These are phyloP conservation scores for Glebionis coronaria DNA, from an alignment of 129 eudicot species.

Conservation along the genomic window DNA sequence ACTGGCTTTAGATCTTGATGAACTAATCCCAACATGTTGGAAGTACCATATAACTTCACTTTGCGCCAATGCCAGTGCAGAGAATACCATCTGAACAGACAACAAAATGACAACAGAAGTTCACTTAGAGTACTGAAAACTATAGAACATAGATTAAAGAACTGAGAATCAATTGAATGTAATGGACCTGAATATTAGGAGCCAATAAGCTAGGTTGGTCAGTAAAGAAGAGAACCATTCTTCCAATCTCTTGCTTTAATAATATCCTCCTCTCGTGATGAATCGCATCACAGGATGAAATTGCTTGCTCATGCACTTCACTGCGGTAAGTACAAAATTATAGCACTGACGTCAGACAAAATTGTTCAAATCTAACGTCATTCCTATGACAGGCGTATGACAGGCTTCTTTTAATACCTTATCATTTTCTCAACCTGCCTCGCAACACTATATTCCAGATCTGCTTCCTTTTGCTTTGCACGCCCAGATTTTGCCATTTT, in stretches of 20 bases:
- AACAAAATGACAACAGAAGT: constrained; percentile 16
- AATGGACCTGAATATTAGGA: constrained; percentile 91
- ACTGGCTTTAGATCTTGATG: constrained; percentile 80
- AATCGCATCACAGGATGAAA: constrained; percentile 77
- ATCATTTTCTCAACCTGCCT: constrained; percentile 99
- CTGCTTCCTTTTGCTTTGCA: constrained; percentile 97
- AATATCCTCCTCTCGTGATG: constrained; percentile 90
- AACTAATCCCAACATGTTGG: constrained; percentile 87
- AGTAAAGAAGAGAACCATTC: constrained; percentile 97
- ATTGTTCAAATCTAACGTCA: background rate
- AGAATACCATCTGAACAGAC: constrained; percentile 84
- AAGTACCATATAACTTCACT: constrained; percentile 96
- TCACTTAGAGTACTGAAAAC: background rate
- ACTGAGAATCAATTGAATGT: constrained; percentile 2
- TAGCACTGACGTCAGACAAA: background rate
- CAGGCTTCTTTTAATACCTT: constrained; percentile 53
- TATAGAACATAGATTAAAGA: constrained; percentile 12
- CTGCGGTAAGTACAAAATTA: constrained; percentile 39
- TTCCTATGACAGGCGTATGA: background rate
- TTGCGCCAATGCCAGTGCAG: constrained; percentile 96
- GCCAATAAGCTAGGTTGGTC: constrained; percentile 98
- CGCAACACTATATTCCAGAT: constrained; percentile 96
- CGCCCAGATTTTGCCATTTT: constrained; percentile 99
- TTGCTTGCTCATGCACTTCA: constrained; percentile 99
- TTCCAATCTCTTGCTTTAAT: constrained; percentile 93